These are phyloP conservation scores for Leishmania major DNA, from an alignment of 208 protist genomes.

Conservation along the genomic window DNA sequence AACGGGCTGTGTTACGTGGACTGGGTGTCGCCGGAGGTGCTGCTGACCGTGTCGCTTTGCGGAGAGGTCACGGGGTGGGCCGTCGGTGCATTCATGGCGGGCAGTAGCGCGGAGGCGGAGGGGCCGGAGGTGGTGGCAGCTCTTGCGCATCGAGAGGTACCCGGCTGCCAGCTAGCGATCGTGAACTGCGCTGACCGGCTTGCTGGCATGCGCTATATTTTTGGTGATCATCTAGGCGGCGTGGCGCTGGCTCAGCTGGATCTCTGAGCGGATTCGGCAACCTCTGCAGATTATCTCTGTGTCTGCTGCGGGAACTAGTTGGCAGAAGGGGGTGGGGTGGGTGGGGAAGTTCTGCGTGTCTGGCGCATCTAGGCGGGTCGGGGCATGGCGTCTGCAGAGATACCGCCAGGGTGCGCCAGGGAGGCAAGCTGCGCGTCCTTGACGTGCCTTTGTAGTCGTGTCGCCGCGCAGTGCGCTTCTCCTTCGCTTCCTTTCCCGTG, in stretches of 20 bases:
- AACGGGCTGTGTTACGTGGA: conserved; percentile 70
- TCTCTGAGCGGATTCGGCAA: neutral
- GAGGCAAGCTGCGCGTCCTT: neutral
- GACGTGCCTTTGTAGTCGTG: neutral
- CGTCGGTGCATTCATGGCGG: conserved; percentile 39
- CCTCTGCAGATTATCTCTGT: neutral
- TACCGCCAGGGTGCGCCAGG: neutral
- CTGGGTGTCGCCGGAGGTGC: conserved; percentile 39
- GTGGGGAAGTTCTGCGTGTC: neutral
- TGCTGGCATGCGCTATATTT: conserved; percentile 12
- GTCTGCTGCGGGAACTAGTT: neutral
- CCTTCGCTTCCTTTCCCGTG: neutral
- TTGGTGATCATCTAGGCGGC: conserved; percentile 28
- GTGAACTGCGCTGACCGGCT: conserved; percentile 55
- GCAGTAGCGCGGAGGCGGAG: conserved; percentile 18
- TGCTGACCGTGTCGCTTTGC: conserved; percentile 74
- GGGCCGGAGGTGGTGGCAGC: conserved; percentile 51
- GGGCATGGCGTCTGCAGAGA: neutral
- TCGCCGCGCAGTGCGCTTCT: neutral
- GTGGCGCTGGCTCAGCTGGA: conserved; percentile 19
- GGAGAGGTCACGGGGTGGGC: conserved; percentile 80
- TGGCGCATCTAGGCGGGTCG: neutral
- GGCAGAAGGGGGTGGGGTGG: neutral
- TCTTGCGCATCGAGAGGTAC: conserved; percentile 51
- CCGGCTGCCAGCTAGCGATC: conserved; percentile 17